Evolutionary conservation across 1,284 basidiomycete genomes (phyloP).

Genomic region (Austroboletus niveus): DNA sequence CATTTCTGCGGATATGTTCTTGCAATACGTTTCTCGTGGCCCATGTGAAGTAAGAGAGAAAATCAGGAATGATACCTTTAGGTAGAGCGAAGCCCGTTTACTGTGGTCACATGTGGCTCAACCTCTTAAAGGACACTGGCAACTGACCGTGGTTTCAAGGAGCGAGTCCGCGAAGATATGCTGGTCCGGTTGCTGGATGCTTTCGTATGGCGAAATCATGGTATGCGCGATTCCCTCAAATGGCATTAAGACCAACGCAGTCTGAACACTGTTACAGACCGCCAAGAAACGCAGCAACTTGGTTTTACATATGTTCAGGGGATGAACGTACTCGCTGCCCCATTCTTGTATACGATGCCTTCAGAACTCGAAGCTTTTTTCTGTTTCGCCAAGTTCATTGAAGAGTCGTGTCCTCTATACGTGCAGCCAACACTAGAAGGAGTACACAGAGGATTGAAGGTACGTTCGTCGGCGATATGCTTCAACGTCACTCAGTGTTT

Average conservation of each 20-base stretch:
- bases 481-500: not conserved
- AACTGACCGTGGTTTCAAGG: slow-evolving; percentile 93
- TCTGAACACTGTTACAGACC: slow-evolving; percentile 43
- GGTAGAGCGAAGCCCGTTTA: slow-evolving; percentile 41
- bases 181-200: slow-evolving; percentile 93
- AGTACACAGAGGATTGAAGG: slow-evolving; percentile 91
- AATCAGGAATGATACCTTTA: slow-evolving; percentile 80
- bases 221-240: slow-evolving; percentile 38
- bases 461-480: slow-evolving; percentile 36
- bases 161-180: slow-evolving; percentile 93
- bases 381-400: slow-evolving; percentile 94
- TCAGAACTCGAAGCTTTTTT: slow-evolving; percentile 96
- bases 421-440: slow-evolving; percentile 95
- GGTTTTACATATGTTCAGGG: slow-evolving; percentile 96
- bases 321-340: slow-evolving; percentile 98
- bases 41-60: slow-evolving; percentile 88
- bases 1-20: slow-evolving; percentile 72
- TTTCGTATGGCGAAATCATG: slow-evolving; percentile 93
- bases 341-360: slow-evolving; percentile 94
- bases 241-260: not conserved
- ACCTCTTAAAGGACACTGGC: slow-evolving; percentile 75
- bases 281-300: slow-evolving; percentile 68
- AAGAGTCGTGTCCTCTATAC: slow-evolving; percentile 89
- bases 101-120: slow-evolving; percentile 4
- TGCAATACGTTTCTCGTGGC: slow-evolving; percentile 79